These are phyloP conservation scores for Linnemannia schmuckeri DNA, from an alignment of 192 early-diverging fungal genomes.

Conservation along the genomic window DNA sequence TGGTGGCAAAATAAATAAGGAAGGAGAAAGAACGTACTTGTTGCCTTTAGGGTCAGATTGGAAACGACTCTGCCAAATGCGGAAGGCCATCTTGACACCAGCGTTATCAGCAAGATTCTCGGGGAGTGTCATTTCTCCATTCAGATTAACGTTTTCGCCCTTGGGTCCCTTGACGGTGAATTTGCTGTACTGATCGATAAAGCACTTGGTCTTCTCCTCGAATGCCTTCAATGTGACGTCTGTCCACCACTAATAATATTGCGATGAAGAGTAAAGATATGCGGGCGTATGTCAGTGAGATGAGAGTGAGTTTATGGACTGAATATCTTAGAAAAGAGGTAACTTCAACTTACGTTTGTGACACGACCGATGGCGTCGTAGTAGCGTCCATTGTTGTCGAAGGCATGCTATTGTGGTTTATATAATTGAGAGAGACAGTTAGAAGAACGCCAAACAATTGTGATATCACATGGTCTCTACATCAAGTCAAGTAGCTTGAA, in stretches of 20 bases:
- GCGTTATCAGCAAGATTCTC: constrained; percentile 85
- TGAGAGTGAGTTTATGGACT: too few relatives aligned
- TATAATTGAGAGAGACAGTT: background rate
- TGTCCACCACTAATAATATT: constrained; percentile 73
- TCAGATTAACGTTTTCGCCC: constrained; percentile 40
- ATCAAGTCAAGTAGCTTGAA: background rate
- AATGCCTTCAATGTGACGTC: constrained; percentile 64
- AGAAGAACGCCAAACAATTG: background rate
- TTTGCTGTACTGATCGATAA: constrained; percentile 72
- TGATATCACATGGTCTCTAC: background rate
- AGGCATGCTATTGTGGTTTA: constrained; percentile 60
- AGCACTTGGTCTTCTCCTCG: constrained; percentile 65
- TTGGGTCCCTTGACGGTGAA: constrained; percentile 54
- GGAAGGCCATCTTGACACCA: constrained; percentile 62
- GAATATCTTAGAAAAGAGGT: constrained; percentile 11
- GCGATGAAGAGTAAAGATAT: constrained; percentile 12
- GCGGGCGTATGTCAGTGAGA: too few relatives aligned
- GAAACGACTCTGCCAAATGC: constrained; percentile 54
- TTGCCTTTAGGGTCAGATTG: constrained; percentile 44
- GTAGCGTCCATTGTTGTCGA: constrained; percentile 68
- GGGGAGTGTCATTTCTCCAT: constrained; percentile 65
- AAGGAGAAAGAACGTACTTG: constrained; percentile 34
- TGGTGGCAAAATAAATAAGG: constrained; percentile 56
- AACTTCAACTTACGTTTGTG: constrained; percentile 14
- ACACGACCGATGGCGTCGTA: constrained; percentile 63